These are phyloP conservation scores for Parastagonospora avenae DNA, from an alignment of 2,329 filamentous ascomycete genomes.

Conservation along the genomic window DNA sequence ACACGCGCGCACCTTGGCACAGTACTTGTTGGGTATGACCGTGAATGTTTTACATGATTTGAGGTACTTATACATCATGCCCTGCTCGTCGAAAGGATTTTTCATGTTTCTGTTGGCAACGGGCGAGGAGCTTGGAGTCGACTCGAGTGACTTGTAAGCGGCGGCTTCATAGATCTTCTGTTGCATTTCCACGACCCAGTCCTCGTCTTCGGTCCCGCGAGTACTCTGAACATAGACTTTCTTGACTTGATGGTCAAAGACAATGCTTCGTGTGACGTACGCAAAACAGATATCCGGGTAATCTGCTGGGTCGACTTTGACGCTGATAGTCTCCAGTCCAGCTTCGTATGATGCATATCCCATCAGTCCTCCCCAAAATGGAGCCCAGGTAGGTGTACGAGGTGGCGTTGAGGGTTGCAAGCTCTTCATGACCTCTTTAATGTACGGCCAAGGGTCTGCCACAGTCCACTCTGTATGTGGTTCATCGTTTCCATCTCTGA, in stretches of 20 bases:
- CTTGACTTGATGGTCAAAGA: conserved; percentile 72
- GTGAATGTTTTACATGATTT: conserved; percentile 22
- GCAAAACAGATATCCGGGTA: conserved; percentile 73
- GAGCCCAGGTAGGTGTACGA: conserved; percentile 43
- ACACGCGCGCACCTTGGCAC: conserved; percentile 69
- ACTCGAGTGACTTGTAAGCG: conserved; percentile 33
- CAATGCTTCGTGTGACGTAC: conserved; percentile 77
- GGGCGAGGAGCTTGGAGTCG: conserved; percentile 35
- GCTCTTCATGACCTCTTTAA: conserved; percentile 47
- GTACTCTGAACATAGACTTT: conserved; percentile 71
- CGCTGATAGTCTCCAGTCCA: conserved; percentile 66
- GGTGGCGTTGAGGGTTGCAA: conserved; percentile 38
- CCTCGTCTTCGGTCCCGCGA: conserved; percentile 46
- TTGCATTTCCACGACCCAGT: conserved; percentile 53
- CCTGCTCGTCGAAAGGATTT: conserved; percentile 40
- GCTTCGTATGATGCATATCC: conserved; percentile 87
- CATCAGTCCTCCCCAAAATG: conserved; percentile 84
- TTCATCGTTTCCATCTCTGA: conserved; percentile 34
- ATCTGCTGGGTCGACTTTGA: conserved; percentile 44
- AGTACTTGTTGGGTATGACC: conserved; percentile 56
- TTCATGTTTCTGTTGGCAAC: conserved; percentile 12
- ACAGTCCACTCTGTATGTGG: conserved; percentile 33
- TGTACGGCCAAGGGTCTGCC: conserved; percentile 46
- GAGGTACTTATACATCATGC: conserved; percentile 34
- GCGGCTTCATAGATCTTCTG: conserved; percentile 38